Evolutionary conservation across 179 eudicot species (phyloP).

Genomic region (Spergularia azorica): DNA sequence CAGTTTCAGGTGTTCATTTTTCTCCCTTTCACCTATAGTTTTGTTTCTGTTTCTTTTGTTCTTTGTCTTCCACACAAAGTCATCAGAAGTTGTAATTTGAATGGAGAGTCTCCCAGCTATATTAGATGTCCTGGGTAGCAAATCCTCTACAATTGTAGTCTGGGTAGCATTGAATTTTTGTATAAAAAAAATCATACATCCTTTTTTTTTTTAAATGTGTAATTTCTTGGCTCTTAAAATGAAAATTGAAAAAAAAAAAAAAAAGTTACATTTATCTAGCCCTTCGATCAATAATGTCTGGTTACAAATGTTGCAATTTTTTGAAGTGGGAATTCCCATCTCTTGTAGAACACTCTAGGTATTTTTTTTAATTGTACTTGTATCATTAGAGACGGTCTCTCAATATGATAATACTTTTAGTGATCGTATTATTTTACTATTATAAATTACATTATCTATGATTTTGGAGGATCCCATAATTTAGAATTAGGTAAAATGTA

Average conservation of each 20-base stretch:
- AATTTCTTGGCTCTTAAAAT: constrained; percentile 9
- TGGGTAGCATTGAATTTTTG: constrained; percentile 29
- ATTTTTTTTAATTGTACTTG: too few relatives aligned
- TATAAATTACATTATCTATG: too few relatives aligned
- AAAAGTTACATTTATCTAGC: not conserved
- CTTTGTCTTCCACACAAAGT: constrained; percentile 12
- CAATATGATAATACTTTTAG: too few relatives aligned
- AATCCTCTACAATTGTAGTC: constrained; percentile 25
- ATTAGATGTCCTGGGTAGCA: constrained; percentile 38
- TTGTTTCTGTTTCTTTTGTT: not conserved
- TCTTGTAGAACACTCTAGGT: too few relatives aligned
- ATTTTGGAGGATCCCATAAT: too few relatives aligned
- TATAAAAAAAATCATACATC: constrained; percentile 10
- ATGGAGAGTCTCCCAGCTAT: constrained; percentile 32
- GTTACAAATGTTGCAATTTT: not conserved
- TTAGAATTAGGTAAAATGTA: too few relatives aligned
- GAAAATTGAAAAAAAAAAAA: not conserved
- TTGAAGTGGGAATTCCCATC: too few relatives aligned
- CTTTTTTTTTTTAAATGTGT: not conserved
- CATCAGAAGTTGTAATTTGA: constrained; percentile 12
- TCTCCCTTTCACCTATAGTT: not conserved
- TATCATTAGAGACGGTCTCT: too few relatives aligned
- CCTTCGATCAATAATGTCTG: not conserved
- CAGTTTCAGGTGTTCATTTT: not conserved
- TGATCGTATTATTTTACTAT: too few relatives aligned